Evolutionary conservation across 768 basidiomycete species (phyloP).

Genomic region (Terana coerulea): DNA sequence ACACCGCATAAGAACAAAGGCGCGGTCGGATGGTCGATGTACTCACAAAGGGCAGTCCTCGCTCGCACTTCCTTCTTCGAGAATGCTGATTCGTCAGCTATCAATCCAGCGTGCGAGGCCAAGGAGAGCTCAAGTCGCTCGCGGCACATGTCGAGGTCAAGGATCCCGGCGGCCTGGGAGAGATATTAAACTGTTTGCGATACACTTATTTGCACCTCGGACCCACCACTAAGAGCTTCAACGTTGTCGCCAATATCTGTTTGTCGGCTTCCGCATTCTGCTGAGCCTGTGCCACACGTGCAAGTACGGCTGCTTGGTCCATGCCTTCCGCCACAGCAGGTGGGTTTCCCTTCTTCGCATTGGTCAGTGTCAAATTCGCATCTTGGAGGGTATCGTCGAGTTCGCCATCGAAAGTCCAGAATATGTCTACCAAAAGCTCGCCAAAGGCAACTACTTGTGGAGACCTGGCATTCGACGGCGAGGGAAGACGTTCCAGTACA

Average conservation of each 20-base stretch:
- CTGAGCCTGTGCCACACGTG: slow-evolving; percentile 36
- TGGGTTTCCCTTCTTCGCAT: slow-evolving; percentile 18
- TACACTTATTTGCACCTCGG: not conserved
- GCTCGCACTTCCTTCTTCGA: slow-evolving; percentile 81
- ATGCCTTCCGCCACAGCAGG: slow-evolving; percentile 6
- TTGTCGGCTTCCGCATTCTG: slow-evolving; percentile 61
- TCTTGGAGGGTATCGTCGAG: slow-evolving; percentile 68
- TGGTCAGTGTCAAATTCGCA: slow-evolving; percentile 35
- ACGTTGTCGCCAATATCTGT: slow-evolving; percentile 50
- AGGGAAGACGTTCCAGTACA: slow-evolving; percentile 60
- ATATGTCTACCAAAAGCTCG: slow-evolving; percentile 71
- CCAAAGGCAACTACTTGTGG: slow-evolving; percentile 48
- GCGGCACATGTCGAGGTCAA: slow-evolving; percentile 59
- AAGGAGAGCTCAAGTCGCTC: slow-evolving; percentile 71
- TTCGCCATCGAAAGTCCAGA: slow-evolving; percentile 78
- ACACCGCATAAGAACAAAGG: not conserved
- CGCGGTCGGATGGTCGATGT: not conserved
- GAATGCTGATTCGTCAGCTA: slow-evolving; percentile 60
- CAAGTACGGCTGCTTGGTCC: slow-evolving; percentile 12
- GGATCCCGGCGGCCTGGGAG: slow-evolving; percentile 51
- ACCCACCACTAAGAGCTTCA: slow-evolving; percentile 61
- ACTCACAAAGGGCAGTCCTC: slow-evolving; percentile 81
- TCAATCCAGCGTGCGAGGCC: slow-evolving; percentile 60
- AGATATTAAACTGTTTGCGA: not conserved
- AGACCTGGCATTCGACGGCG: slow-evolving; percentile 48